Percentiles rank a stretch among this genome's conserved stretches.
Conservation (phyloP, 768 basidiomycete species). For the Macrolepiota dolichaula region DNA sequence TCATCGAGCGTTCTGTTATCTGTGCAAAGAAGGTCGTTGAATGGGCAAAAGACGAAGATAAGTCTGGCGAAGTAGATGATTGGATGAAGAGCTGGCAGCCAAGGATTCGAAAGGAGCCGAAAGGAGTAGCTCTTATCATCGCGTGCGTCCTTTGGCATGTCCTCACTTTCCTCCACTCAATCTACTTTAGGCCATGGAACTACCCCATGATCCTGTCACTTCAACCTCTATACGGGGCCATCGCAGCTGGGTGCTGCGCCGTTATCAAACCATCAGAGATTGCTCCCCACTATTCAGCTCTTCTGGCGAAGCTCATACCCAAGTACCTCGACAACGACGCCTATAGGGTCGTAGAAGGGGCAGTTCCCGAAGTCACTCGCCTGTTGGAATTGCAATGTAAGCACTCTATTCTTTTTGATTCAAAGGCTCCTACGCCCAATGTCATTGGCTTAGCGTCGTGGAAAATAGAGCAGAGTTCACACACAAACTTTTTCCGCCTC, state of each 20-base stretch:
- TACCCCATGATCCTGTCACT: slow-evolving; percentile 56
- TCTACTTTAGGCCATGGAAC: slow-evolving; percentile 55
- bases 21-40: slow-evolving; percentile 49
- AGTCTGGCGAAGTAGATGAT: slow-evolving; percentile 32
- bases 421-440: slow-evolving; percentile 10
- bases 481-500: not conserved
- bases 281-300: slow-evolving; percentile 40
- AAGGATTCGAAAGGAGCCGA: slow-evolving; percentile 51
- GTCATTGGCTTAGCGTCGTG: not conserved
- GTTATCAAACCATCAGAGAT: slow-evolving; percentile 69
- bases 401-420: slow-evolving; percentile 15
- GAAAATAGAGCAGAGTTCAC: not conserved
- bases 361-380: slow-evolving; percentile 50
- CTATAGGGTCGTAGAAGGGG: slow-evolving; percentile 58
- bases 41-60: slow-evolving; percentile 49
- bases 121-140: slow-evolving; percentile 60
- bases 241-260: slow-evolving; percentile 70
- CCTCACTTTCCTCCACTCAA: not conserved
- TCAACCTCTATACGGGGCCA: slow-evolving; percentile 64
- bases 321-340: slow-evolving; percentile 46
- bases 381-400: slow-evolving; percentile 45
- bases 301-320: slow-evolving; percentile 53
- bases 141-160: slow-evolving; percentile 36
- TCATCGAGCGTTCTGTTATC: slow-evolving; percentile 39
- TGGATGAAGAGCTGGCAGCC: slow-evolving; percentile 52